phyloP scores from a whole-genome alignment of 768 basidiomycete species.

The Rhizopogon rudus region DNA sequence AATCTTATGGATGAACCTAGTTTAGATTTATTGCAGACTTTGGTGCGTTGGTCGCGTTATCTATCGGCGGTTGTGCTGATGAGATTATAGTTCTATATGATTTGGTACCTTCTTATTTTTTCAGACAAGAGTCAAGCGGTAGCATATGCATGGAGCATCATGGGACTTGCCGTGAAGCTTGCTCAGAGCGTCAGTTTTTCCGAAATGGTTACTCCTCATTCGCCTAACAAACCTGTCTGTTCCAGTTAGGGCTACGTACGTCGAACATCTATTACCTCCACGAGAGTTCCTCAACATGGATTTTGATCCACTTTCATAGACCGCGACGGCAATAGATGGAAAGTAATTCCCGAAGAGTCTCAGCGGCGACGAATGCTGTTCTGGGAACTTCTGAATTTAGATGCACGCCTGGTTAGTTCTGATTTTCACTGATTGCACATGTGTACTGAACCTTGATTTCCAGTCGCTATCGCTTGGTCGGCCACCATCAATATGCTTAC shows the following conservation, averaged over 20 bases:
- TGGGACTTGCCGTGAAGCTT: constrained; percentile 70
- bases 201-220: neutral
- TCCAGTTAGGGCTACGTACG: constrained; percentile 65
- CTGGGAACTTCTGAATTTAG: constrained; percentile 72
- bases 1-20: constrained; percentile 73
- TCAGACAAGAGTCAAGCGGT: constrained; percentile 70
- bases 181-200: constrained; percentile 58
- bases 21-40: constrained; percentile 63
- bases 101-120: constrained; percentile 70
- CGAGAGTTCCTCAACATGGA: constrained; percentile 5
- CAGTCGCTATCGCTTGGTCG: constrained; percentile 69
- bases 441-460: constrained; percentile 5
- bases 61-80: constrained; percentile 24
- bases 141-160: constrained; percentile 71
- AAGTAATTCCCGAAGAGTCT: constrained; percentile 67
- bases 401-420: constrained; percentile 56
- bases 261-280: constrained; percentile 12
- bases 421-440: constrained; percentile 4
- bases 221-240: constrained; percentile 4
- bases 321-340: constrained; percentile 59
- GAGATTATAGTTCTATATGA: constrained; percentile 59
- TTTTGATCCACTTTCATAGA: constrained; percentile 36
- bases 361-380: constrained; percentile 66
- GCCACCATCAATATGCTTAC: constrained; percentile 61
- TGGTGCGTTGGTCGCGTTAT: constrained; percentile 36